Conservation (phyloP, 257 asterid species). For the Paraleonurus japonicus region DNA sequence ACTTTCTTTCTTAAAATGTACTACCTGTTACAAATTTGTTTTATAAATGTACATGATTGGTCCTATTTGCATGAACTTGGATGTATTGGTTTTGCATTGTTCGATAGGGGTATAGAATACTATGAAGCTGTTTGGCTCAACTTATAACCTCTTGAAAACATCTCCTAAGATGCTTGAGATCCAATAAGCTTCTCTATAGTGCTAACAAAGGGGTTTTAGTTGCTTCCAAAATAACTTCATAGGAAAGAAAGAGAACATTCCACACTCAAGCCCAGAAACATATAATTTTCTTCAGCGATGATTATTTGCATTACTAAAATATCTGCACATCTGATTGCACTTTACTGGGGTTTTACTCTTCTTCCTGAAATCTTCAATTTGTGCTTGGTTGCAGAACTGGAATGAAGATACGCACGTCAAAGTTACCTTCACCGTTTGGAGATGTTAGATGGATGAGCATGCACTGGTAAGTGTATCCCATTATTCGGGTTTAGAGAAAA, state of each 20-base stretch:
- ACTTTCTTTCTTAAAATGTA: background rate
- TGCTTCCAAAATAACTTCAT: background rate
- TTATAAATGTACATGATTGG: background rate
- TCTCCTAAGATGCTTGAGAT: background rate
- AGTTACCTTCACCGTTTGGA: background rate
- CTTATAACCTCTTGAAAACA: background rate
- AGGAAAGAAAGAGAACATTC: background rate
- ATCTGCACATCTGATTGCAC: background rate
- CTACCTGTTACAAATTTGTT: background rate
- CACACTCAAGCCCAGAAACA: background rate
- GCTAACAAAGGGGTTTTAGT: background rate
- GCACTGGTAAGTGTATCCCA: background rate
- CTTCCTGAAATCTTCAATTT: background rate
- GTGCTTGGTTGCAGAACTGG: background rate
- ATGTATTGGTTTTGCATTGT: background rate
- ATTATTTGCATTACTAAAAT: background rate
- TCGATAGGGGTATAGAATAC: background rate
- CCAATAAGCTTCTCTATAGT: background rate
- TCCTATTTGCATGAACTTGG: slow-evolving; percentile 5
- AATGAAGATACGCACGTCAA: background rate
- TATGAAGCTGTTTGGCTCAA: background rate
- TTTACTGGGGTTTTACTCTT: background rate
- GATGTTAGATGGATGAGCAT: background rate
- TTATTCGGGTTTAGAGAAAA: background rate
- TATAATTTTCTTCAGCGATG: background rate